phyloP scores from a whole-genome alignment of 495 filamentous ascomycete species.

The Lophiotrema nucula region DNA sequence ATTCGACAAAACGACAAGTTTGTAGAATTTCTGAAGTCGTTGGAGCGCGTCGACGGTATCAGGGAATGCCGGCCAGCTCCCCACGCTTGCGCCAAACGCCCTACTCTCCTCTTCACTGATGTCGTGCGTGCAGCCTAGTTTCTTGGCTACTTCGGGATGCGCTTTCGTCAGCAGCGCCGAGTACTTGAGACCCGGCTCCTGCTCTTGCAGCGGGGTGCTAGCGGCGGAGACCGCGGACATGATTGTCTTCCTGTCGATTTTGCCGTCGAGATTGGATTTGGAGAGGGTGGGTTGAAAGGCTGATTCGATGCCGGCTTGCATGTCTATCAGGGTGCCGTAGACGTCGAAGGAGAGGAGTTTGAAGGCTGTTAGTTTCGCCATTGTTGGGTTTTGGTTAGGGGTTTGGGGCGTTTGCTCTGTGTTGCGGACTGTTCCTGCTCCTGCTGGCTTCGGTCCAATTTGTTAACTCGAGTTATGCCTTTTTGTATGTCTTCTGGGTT shows the following conservation, averaged over 20 bases:
- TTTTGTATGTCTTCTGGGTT: too few relatives aligned
- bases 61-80: slow-evolving; percentile 31
- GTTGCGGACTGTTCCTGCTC: too few relatives aligned
- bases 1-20: slow-evolving; percentile 29
- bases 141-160: slow-evolving; percentile 7
- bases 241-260: slow-evolving; percentile 4
- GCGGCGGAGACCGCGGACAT: not conserved
- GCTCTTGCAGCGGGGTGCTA: not conserved
- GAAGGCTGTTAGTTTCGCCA: slow-evolving; percentile 43
- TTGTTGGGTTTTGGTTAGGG: too few relatives aligned
- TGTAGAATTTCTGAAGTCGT: slow-evolving; percentile 22
- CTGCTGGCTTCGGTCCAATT: too few relatives aligned
- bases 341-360: slow-evolving; percentile 70
- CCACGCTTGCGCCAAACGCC: slow-evolving; percentile 21
- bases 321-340: slow-evolving; percentile 82
- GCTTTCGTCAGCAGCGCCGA: slow-evolving; percentile 11
- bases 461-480: too few relatives aligned
- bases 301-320: slow-evolving; percentile 52
- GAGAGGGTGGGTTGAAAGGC: slow-evolving; percentile 31
- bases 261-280: slow-evolving; percentile 1
- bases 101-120: slow-evolving; percentile 7
- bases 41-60: slow-evolving; percentile 31
- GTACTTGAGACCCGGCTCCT: slow-evolving; percentile 15
- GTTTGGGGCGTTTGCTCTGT: too few relatives aligned
- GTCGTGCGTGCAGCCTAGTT: not conserved